Conservation (phyloP, 768 basidiomycete genomes). For the Hericium coralloides region DNA sequence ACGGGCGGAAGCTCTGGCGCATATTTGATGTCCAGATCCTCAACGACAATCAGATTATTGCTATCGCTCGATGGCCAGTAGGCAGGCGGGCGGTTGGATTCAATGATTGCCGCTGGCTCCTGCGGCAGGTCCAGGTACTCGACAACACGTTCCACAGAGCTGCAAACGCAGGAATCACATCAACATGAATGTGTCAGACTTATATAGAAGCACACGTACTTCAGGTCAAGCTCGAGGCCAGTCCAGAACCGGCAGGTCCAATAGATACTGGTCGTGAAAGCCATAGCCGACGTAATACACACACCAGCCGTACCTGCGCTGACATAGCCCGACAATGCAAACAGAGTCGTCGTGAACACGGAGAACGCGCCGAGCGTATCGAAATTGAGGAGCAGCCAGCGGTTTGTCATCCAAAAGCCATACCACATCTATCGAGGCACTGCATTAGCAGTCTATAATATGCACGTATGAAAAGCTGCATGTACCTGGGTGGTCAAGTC, state of each 20-base stretch:
- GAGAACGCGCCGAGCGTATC: slow-evolving; percentile 68
- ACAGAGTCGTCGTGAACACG: slow-evolving; percentile 67
- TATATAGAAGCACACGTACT: slow-evolving; percentile 34
- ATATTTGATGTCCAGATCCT: slow-evolving; percentile 76
- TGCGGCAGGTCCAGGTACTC: slow-evolving; percentile 89
- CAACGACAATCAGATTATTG: slow-evolving; percentile 52
- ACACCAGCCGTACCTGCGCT: slow-evolving; percentile 56
- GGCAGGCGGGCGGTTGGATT: slow-evolving; percentile 70
- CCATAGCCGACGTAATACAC: slow-evolving; percentile 70
- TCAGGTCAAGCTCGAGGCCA: slow-evolving; percentile 65
- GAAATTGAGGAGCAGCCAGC: slow-evolving; percentile 80
- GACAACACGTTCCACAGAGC: slow-evolving; percentile 84
- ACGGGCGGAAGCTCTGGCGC: slow-evolving; percentile 79
- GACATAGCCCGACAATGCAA: slow-evolving; percentile 58
- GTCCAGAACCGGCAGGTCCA: slow-evolving; percentile 43
- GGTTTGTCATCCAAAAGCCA: slow-evolving; percentile 82
- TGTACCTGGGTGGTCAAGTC: slow-evolving; percentile 69
- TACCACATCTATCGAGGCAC: slow-evolving; percentile 59
- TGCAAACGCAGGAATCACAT: slow-evolving; percentile 19
- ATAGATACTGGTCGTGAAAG: slow-evolving; percentile 43
- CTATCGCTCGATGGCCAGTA: slow-evolving; percentile 84
- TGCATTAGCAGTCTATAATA: not conserved
- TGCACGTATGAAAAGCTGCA: not conserved
- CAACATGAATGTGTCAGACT: slow-evolving; percentile 1
- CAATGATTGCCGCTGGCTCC: slow-evolving; percentile 72